Conservation (phyloP, 345 rosid species). For the Ricinus communis region DNA sequence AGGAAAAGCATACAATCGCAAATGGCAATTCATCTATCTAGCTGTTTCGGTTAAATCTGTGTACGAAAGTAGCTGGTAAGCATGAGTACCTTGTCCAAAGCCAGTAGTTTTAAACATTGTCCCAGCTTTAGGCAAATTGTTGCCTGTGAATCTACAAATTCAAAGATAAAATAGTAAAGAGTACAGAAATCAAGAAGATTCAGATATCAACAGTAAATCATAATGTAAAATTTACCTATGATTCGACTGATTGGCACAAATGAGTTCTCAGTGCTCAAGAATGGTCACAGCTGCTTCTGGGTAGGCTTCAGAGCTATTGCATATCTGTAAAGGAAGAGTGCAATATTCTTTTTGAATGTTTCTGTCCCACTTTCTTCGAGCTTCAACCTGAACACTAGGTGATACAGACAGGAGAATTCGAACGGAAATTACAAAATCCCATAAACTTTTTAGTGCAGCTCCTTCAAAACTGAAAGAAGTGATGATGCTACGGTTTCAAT, state of each 20-base stretch:
- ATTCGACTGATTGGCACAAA: background rate
- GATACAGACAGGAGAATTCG: background rate
- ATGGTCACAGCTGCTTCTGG: too few relatives aligned
- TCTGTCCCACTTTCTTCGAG: background rate
- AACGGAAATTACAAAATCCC: background rate
- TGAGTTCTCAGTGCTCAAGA: too few relatives aligned
- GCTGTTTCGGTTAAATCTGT: background rate
- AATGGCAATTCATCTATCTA: background rate
- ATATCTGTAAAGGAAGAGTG: too few relatives aligned
- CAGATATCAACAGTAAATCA: background rate
- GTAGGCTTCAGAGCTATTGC: too few relatives aligned
- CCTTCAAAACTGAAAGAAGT: background rate
- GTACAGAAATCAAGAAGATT: background rate
- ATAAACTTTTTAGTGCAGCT: background rate
- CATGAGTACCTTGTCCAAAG: background rate
- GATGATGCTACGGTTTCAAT: slow-evolving; percentile 2
- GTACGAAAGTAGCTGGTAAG: slow-evolving; percentile 5
- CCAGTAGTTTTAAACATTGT: background rate
- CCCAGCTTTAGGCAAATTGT: background rate
- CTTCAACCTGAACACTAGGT: background rate
- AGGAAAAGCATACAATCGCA: too few relatives aligned
- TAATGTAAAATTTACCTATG: background rate
- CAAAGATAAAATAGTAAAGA: background rate
- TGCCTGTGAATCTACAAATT: background rate
- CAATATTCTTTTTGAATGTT: too few relatives aligned